These are phyloP conservation scores for Neurospora terricola DNA, from an alignment of 495 filamentous ascomycete genomes.

Conservation along the genomic window DNA sequence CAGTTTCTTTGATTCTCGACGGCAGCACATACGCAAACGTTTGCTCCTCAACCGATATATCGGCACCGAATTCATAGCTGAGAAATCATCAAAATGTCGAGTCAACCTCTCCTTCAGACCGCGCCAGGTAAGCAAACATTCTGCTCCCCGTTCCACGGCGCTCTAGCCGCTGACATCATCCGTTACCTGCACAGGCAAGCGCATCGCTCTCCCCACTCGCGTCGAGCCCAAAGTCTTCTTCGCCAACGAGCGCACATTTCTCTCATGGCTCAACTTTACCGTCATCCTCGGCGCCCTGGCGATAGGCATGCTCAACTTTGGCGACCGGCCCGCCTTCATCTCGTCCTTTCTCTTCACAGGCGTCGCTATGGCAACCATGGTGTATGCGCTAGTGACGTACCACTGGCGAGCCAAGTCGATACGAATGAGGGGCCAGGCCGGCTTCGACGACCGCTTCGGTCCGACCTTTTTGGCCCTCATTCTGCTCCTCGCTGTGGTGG, in stretches of 20 bases:
- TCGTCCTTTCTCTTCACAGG: constrained; percentile 86
- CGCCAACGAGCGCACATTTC: constrained; percentile 97
- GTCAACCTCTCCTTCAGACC: constrained; percentile 86
- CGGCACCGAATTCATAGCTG: not conserved
- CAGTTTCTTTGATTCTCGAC: not conserved
- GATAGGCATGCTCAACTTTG: constrained; percentile 95
- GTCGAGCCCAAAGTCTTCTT: constrained; percentile 99
- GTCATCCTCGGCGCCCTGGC: constrained; percentile 94
- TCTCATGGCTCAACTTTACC: constrained; percentile 99
- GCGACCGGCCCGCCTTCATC: constrained; percentile 84
- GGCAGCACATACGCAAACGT: not conserved
- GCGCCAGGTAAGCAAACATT: constrained; percentile 49
- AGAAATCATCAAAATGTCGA: constrained; percentile 57
- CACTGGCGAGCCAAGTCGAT: constrained; percentile 97
- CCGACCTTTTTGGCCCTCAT: constrained; percentile 82
- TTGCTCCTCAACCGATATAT: not conserved
- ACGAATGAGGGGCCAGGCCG: constrained; percentile 77
- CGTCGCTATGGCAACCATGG: constrained; percentile 90
- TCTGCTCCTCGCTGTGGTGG: constrained; percentile 72
- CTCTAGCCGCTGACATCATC: constrained; percentile 4
- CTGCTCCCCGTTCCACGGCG: not conserved
- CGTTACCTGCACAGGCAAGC: constrained; percentile 57
- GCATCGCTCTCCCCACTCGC: constrained; percentile 93
- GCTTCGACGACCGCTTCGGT: constrained; percentile 91
- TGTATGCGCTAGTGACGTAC: constrained; percentile 90